Evolutionary conservation across 106 monocot genomes (phyloP).

Genomic region (Allium sativum): DNA sequence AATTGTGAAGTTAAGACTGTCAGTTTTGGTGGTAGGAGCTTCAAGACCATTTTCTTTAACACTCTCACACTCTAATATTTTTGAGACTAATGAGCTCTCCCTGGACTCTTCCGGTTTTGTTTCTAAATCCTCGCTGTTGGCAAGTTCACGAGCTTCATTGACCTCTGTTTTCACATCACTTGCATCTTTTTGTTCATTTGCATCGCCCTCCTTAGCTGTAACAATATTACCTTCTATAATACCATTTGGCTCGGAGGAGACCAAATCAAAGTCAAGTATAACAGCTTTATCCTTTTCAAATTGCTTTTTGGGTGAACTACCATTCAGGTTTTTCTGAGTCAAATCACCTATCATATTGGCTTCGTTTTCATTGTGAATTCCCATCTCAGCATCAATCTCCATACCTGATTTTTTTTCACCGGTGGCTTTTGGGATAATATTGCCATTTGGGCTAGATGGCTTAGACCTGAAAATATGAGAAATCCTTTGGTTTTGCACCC

Average conservation of each 20-base stretch:
- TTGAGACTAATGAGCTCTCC: conserved; percentile 8
- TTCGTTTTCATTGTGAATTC: neutral
- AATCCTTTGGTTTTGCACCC: conserved; percentile 17
- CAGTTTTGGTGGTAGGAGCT: conserved; percentile 7
- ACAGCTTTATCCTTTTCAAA: conserved; percentile 18
- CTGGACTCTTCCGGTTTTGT: conserved; percentile 10
- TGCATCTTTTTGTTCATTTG: conserved; percentile 7
- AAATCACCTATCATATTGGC: conserved; percentile 8
- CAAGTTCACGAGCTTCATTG: conserved; percentile 8
- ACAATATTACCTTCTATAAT: conserved; percentile 3
- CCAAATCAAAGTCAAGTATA: conserved; percentile 14
- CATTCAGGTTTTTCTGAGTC: neutral
- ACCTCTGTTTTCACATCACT: conserved; percentile 11
- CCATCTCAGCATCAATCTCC: conserved; percentile 21
- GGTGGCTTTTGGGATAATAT: conserved; percentile 12
- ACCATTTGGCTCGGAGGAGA: conserved; percentile 7
- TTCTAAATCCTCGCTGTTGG: conserved; percentile 1
- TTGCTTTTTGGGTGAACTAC: conserved; percentile 16
- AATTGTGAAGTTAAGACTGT: conserved; percentile 14
- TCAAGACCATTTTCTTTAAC: conserved; percentile 17
- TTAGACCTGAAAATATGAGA: conserved; percentile 41
- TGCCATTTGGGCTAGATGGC: conserved; percentile 32
- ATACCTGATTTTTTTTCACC: conserved; percentile 24
- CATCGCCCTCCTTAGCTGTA: conserved; percentile 11
- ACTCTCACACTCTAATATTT: neutral